phyloP scores from a whole-genome alignment of 2,329 filamentous ascomycete genomes.

The Pyrenochaeta sp. region DNA sequence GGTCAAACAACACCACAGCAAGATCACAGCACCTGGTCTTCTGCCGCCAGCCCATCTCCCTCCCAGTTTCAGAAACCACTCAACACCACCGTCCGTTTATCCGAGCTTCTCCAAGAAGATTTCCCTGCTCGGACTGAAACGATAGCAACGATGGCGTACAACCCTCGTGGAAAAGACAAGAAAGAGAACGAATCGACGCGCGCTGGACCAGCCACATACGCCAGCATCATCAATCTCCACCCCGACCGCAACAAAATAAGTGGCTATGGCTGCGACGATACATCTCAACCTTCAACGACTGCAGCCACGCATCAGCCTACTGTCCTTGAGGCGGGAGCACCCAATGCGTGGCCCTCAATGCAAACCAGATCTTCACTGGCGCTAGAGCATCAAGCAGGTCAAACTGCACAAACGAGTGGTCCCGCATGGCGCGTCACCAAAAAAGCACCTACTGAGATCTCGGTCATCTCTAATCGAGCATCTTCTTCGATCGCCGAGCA shows the following conservation, averaged over 20 bases:
- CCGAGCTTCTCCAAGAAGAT: neutral
- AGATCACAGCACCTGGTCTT: slow-evolving; percentile 11
- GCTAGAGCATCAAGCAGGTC: no score
- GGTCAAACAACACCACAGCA: slow-evolving; percentile 1
- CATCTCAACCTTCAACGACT: slow-evolving; percentile 2
- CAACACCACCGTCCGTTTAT: slow-evolving; percentile 1
- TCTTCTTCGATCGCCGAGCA: slow-evolving; percentile 21
- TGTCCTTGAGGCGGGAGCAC: no score
- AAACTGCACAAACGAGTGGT: no score
- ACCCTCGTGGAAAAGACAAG: slow-evolving; percentile 18
- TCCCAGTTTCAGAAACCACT: slow-evolving; percentile 11
- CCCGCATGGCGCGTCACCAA: no score
- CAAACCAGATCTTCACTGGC: no score
- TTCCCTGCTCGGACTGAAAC: slow-evolving; percentile 15
- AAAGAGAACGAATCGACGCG: slow-evolving; percentile 18
- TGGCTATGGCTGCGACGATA: slow-evolving; percentile 12
- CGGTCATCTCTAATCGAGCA: slow-evolving; percentile 6
- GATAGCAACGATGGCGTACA: slow-evolving; percentile 42
- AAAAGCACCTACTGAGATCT: no score
- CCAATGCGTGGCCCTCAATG: no score
- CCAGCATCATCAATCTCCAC: slow-evolving; percentile 31
- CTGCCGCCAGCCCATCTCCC: slow-evolving; percentile 21
- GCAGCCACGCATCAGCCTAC: no score
- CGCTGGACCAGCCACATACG: slow-evolving; percentile 22
- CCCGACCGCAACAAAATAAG: slow-evolving; percentile 24